Evolutionary conservation across 192 early-diverging fungal genomes (phyloP).

Genomic region (Blastocladiella britannica): DNA sequence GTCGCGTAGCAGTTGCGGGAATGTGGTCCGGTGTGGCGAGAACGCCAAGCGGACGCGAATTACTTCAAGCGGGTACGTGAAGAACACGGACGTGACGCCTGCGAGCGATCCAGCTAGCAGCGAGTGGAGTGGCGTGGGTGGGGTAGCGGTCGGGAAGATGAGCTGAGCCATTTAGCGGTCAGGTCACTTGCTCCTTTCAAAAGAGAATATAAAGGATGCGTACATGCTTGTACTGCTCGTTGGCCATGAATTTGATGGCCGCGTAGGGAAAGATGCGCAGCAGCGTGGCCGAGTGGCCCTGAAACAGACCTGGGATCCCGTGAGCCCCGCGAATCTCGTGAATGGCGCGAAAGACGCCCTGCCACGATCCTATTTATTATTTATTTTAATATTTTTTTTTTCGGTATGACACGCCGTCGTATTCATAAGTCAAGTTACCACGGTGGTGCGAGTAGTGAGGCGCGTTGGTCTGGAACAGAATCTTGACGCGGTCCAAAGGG

Average conservation of each 20-base stretch:
- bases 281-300: conserved; percentile 85
- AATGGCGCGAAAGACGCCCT: conserved; percentile 62
- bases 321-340: conserved; percentile 44
- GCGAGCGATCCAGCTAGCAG: conserved; percentile 59
- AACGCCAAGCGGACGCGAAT: conserved; percentile 86
- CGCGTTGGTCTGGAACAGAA: conserved; percentile 61
- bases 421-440: too few species aligned
- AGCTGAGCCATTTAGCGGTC: too few species aligned
- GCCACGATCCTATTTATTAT: conserved; percentile 39
- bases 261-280: conserved; percentile 92
- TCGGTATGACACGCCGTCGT: too few species aligned
- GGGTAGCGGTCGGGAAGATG: neutral
- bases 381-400: too few species aligned
- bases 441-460: conserved; percentile 44
- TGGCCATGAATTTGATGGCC: conserved; percentile 89
- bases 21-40: conserved; percentile 16
- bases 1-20: conserved; percentile 13
- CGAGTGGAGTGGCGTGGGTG: conserved; percentile 35
- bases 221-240: conserved; percentile 62
- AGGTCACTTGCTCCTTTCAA: too few species aligned
- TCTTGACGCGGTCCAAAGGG: conserved; percentile 68
- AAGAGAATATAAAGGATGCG: too few species aligned
- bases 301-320: conserved; percentile 67
- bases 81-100: conserved; percentile 70
- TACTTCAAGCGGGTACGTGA: conserved; percentile 85